These are phyloP conservation scores for Reutealis trisperma DNA, from an alignment of 345 rosid species.

Conservation along the genomic window DNA sequence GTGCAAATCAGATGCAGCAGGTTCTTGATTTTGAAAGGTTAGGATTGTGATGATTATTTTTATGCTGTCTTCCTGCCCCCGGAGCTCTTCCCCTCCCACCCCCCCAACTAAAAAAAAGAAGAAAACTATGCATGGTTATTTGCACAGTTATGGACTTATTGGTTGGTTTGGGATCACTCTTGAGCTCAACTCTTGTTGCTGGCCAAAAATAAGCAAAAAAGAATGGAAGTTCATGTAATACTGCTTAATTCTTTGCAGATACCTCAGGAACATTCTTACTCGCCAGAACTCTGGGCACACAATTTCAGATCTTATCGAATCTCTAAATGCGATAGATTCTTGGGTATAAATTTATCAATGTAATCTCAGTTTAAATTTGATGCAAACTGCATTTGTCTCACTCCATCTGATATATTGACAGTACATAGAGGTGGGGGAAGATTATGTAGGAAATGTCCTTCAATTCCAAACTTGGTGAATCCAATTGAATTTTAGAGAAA, in stretches of 20 bases:
- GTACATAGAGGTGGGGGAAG: not conserved
- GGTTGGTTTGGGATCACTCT: not conserved
- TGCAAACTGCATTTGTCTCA: not conserved
- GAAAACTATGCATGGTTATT: no score
- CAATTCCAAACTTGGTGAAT: not conserved
- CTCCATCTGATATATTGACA: not conserved
- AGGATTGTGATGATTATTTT: conserved; percentile 15
- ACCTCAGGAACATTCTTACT: conserved; percentile 51
- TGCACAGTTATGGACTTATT: not conserved
- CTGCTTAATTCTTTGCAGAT: conserved; percentile 44
- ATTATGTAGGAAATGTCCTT: not conserved
- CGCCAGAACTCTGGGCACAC: conserved; percentile 59
- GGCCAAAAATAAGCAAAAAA: not conserved
- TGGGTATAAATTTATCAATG: conserved; percentile 45
- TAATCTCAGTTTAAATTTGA: conserved; percentile 1
- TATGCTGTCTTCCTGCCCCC: not conserved
- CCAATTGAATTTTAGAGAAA: not conserved
- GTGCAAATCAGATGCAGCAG: conserved; percentile 56
- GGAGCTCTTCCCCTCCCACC: not conserved
- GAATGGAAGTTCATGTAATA: not conserved
- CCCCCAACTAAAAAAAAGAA: no score
- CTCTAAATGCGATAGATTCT: conserved; percentile 54
- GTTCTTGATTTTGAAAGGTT: conserved; percentile 81
- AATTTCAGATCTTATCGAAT: conserved; percentile 52
- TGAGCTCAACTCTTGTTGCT: conserved; percentile 1